Conservation (phyloP, 1,284 basidiomycete genomes). For the Bjerkandera adusta region DNA sequence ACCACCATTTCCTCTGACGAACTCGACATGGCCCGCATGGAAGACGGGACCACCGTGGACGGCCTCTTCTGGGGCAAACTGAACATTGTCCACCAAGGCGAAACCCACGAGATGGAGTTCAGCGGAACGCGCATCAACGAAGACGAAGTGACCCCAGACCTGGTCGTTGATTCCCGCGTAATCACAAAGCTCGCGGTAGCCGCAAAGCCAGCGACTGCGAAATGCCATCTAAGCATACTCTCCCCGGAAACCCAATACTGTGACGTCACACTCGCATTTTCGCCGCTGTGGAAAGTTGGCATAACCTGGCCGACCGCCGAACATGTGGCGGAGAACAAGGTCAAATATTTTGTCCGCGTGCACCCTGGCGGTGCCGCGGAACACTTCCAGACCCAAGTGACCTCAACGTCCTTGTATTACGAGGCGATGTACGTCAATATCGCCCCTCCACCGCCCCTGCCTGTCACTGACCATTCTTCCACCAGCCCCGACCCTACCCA, state of each 20-base stretch:
- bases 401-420: constrained; percentile 74
- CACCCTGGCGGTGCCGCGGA: constrained; percentile 79
- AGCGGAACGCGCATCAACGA: constrained; percentile 68
- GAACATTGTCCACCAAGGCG: constrained; percentile 71
- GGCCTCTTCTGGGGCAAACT: constrained; percentile 84
- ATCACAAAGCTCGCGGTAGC: constrained; percentile 71
- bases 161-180: constrained; percentile 71
- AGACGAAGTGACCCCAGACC: constrained; percentile 59
- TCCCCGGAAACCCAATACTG: constrained; percentile 71
- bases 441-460: no score
- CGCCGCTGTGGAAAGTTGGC: constrained; percentile 66
- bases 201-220: constrained; percentile 67
- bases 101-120: constrained; percentile 77
- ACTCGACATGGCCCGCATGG: constrained; percentile 83
- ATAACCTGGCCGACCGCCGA: constrained; percentile 76
- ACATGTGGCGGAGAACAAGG: constrained; percentile 58
- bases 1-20: constrained; percentile 72
- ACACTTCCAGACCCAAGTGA: constrained; percentile 76
- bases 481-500: constrained; percentile 67
- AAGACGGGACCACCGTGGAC: constrained; percentile 79
- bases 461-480: constrained; percentile 16
- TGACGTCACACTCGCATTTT: constrained; percentile 68
- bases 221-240: constrained; percentile 69
- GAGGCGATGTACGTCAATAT: constrained; percentile 69
- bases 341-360: constrained; percentile 77